These are phyloP conservation scores for Rhodotorula sphaerocarpa DNA, from an alignment of 768 basidiomycete genomes.

Conservation along the genomic window DNA sequence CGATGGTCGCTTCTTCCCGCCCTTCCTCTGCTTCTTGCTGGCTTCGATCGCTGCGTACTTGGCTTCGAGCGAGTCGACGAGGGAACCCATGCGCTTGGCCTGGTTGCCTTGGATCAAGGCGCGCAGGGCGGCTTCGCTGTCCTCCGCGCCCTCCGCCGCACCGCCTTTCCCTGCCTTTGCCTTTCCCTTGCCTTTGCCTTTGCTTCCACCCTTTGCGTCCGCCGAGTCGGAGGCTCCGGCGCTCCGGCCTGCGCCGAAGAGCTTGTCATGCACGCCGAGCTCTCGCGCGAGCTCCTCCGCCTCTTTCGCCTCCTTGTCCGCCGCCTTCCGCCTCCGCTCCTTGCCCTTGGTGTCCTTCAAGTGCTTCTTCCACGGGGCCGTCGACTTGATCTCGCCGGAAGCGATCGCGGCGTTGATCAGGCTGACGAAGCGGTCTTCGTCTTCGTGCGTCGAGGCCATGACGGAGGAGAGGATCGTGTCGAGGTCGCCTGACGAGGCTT, in stretches of 20 bases:
- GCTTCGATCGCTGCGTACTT: constrained; percentile 34
- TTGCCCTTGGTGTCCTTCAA: constrained; percentile 68
- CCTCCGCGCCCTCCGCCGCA: constrained; percentile 24
- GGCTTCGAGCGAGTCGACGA: constrained; percentile 36
- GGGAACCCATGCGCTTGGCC: constrained; percentile 25
- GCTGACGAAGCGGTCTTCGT: constrained; percentile 74
- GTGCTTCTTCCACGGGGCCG: constrained; percentile 58
- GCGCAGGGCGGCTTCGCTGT: constrained; percentile 33
- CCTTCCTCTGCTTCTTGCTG: constrained; percentile 25
- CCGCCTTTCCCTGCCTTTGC: constrained; percentile 1
- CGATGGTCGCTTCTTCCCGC: constrained; percentile 40
- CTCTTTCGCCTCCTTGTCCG: constrained; percentile 36
- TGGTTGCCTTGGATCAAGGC: constrained; percentile 37
- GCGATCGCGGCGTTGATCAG: constrained; percentile 61
- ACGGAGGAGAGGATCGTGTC: constrained; percentile 73
- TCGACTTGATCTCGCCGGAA: constrained; percentile 52
- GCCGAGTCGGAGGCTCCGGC: neutral
- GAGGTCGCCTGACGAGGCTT: constrained; percentile 62
- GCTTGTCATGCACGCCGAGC: constrained; percentile 39
- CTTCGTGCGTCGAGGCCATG: constrained; percentile 72
- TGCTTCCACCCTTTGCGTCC: constrained; percentile 16
- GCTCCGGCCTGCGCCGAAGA: constrained; percentile 27
- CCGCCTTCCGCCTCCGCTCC: constrained; percentile 32
- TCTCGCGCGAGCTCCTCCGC: constrained; percentile 39
- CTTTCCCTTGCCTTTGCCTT: constrained; percentile 10